Conservation (phyloP, 2,329 filamentous ascomycete genomes). For the Apiospora hydei region DNA sequence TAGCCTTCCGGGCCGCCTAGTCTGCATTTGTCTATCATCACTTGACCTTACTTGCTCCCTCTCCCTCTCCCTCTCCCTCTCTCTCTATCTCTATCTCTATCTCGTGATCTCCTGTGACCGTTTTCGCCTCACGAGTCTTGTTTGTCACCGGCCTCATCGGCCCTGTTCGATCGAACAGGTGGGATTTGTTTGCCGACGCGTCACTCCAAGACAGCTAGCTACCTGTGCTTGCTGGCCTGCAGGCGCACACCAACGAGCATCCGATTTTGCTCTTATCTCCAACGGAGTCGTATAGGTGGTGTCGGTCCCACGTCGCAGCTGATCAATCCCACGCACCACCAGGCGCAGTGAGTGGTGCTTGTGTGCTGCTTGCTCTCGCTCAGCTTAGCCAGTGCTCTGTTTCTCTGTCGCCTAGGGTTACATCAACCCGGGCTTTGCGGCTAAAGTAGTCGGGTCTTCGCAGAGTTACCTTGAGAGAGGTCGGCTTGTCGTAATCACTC, state of each 20-base stretch:
- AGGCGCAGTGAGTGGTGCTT: not conserved
- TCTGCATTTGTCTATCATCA: not conserved
- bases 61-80: not conserved
- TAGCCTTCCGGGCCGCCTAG: not conserved
- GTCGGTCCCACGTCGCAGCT: not conserved
- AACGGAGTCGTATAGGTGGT: not conserved
- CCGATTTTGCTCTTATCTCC: not conserved
- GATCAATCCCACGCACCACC: slow-evolving; percentile 9
- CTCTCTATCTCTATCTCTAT: not conserved
- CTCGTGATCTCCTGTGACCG: slow-evolving; percentile 1
- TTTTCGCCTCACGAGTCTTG: not conserved
- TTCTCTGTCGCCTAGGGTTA: not conserved
- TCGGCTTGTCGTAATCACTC: slow-evolving; percentile 3
- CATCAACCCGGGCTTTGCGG: slow-evolving; percentile 4
- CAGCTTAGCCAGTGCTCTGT: not conserved
- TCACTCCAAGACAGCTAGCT: not conserved
- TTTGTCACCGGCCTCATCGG: not conserved
- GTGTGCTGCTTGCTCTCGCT: not conserved
- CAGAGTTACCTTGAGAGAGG: not conserved
- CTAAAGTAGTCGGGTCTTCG: not conserved
- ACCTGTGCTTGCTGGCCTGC: not conserved
- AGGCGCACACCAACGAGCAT: not conserved
- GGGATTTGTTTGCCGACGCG: not conserved
- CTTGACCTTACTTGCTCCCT: not conserved
- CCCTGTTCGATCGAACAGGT: not conserved